phyloP scores from a whole-genome alignment of 129 eudicot genomes.

The Centaurea solstitialis region DNA sequence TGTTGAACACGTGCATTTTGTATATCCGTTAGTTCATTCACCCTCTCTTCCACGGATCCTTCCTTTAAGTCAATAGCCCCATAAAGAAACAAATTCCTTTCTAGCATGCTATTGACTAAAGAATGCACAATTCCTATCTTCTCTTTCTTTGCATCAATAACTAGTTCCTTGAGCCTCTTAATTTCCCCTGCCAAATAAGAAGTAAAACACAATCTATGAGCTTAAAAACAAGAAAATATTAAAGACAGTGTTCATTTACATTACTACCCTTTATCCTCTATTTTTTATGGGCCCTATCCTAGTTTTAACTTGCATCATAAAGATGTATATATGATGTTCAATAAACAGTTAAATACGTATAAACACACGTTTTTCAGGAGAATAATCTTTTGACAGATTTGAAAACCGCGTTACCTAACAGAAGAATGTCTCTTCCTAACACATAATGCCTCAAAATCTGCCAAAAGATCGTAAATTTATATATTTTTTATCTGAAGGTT shows the following conservation, averaged over 20 bases:
- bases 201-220: conserved; percentile 1
- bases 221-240: not conserved
- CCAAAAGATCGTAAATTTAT: too few species aligned
- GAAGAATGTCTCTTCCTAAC: not conserved
- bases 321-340: not conserved
- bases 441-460: not conserved
- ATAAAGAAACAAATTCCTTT: conserved; percentile 66
- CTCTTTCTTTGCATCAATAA: conserved; percentile 51
- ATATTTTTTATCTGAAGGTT: too few species aligned
- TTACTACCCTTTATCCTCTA: not conserved
- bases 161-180: conserved; percentile 58
- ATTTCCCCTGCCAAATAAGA: conserved; percentile 57
- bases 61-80: conserved; percentile 69
- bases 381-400: too few species aligned
- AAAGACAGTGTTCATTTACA: not conserved
- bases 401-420: not conserved
- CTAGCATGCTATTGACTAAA: conserved; percentile 66
- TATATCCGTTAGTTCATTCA: conserved; percentile 52
- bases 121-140: conserved; percentile 49
- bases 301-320: not conserved
- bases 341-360: not conserved
- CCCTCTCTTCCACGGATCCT: conserved; percentile 64
- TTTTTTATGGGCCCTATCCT: not conserved
- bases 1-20: conserved; percentile 69
- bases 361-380: not conserved